phyloP scores from a whole-genome alignment of 345 rosid species.

The Carallia brachiata region DNA sequence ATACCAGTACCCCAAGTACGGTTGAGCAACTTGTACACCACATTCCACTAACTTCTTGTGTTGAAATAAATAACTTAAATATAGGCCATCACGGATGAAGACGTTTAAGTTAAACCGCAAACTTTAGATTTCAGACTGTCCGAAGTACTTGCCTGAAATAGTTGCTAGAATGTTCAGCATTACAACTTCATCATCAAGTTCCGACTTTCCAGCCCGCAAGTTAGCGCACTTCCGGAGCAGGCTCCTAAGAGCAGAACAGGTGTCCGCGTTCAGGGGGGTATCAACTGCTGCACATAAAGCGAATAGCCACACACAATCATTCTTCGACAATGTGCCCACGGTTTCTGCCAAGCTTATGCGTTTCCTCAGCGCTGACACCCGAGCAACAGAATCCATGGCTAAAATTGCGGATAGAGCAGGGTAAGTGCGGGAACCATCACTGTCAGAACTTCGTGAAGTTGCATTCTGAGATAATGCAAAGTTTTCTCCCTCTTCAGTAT shows the following conservation, averaged over 20 bases:
- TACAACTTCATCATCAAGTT: constrained; percentile 61
- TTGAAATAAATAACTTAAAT: no score
- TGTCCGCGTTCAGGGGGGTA: constrained; percentile 64
- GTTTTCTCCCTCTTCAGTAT: constrained; percentile 9
- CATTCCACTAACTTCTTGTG: no score
- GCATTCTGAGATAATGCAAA: background rate
- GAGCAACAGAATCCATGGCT: constrained; percentile 66
- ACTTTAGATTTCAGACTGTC: constrained; percentile 54
- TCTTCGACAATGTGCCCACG: constrained; percentile 33
- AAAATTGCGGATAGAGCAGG: constrained; percentile 50
- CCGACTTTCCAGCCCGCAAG: constrained; percentile 57
- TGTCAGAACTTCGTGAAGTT: constrained; percentile 3
- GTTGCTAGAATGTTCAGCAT: constrained; percentile 79
- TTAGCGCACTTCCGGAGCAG: constrained; percentile 77
- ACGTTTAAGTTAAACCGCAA: no score
- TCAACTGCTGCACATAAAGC: constrained; percentile 78
- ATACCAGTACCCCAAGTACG: no score
- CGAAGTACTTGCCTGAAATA: constrained; percentile 69
- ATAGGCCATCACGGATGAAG: no score
- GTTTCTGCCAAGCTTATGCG: constrained; percentile 50
- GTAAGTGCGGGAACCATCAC: constrained; percentile 23
- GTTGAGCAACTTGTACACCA: no score
- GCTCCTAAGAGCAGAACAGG: constrained; percentile 62
- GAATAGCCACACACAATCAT: constrained; percentile 65
- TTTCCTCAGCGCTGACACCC: constrained; percentile 63